These are phyloP conservation scores for Myxozyma nipponensis DNA, from an alignment of 805 yeast genomes.

Conservation along the genomic window DNA sequence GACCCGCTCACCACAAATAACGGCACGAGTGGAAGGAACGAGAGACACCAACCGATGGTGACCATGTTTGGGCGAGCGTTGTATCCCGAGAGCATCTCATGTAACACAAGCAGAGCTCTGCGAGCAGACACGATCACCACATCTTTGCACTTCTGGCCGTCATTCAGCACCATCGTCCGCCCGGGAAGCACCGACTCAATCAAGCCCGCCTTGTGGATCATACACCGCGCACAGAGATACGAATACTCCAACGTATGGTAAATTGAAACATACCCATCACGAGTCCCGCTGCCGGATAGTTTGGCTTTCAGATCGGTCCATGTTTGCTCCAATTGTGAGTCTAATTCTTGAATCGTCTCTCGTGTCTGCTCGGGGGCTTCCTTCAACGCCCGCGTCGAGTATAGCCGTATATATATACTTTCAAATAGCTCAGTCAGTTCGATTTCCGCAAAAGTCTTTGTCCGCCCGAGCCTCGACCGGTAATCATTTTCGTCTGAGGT, in stretches of 20 bases:
- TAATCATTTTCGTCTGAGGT: neutral
- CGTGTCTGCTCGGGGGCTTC: conserved; percentile 9
- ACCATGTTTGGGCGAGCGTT: neutral
- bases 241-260: no score
- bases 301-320: no score
- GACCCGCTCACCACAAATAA: conserved; percentile 15
- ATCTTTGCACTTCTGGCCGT: conserved; percentile 7
- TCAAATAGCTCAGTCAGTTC: conserved; percentile 8
- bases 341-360: conserved; percentile 11
- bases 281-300: no score
- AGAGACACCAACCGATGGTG: conserved; percentile 6
- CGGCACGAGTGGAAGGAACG: conserved; percentile 19
- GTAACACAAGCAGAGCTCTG: conserved; percentile 7
- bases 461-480: neutral
- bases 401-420: conserved; percentile 13
- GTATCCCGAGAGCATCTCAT: neutral
- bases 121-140: conserved; percentile 12
- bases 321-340: conserved; percentile 1
- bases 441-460: neutral
- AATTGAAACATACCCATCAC: no score
- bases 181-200: neutral
- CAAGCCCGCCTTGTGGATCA: conserved; percentile 12
- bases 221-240: conserved; percentile 8
- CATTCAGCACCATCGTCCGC: conserved; percentile 3
- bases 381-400: conserved; percentile 14